A percentile compares a stretch with the other conserved stretches of the same genome.
Conservation (phyloP, 495 filamentous ascomycete genomes). For the Entonaema liquescens region DNA sequence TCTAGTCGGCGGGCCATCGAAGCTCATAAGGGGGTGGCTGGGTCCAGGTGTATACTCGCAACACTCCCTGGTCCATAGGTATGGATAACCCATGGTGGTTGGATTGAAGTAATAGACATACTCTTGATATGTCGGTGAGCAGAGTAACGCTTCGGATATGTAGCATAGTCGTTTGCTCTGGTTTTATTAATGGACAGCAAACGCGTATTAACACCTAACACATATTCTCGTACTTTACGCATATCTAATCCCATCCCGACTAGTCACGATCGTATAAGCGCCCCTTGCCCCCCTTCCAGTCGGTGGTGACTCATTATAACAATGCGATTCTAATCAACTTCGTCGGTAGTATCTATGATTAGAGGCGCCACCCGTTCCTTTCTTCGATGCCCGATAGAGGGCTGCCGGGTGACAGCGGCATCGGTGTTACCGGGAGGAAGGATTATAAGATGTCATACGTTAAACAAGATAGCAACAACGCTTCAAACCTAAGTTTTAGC, state of each 20-base stretch:
- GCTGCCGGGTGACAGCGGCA: constrained; percentile 20
- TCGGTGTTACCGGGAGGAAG: constrained; percentile 23
- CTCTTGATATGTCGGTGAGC: neutral
- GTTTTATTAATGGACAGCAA: neutral
- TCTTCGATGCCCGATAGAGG: neutral
- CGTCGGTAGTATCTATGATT: neutral
- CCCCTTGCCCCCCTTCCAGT: neutral
- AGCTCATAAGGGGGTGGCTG: constrained; percentile 15
- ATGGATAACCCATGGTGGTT: neutral
- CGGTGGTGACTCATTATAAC: neutral
- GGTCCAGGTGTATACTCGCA: constrained; percentile 26
- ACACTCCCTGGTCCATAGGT: neutral
- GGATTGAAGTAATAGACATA: neutral
- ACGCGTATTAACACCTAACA: neutral
- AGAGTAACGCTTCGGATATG: neutral
- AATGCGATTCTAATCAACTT: neutral
- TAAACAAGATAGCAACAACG: constrained; percentile 19
- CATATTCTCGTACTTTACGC: neutral
- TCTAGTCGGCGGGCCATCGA: constrained; percentile 37
- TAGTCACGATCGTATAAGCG: neutral
- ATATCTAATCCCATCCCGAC: neutral
- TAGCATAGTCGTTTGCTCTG: neutral
- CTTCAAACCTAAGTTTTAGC: constrained; percentile 8
- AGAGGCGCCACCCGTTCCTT: neutral
- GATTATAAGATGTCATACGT: constrained; percentile 29